Conservation (phyloP, 176 grass and related monocot species). For the Poa pratensis region DNA sequence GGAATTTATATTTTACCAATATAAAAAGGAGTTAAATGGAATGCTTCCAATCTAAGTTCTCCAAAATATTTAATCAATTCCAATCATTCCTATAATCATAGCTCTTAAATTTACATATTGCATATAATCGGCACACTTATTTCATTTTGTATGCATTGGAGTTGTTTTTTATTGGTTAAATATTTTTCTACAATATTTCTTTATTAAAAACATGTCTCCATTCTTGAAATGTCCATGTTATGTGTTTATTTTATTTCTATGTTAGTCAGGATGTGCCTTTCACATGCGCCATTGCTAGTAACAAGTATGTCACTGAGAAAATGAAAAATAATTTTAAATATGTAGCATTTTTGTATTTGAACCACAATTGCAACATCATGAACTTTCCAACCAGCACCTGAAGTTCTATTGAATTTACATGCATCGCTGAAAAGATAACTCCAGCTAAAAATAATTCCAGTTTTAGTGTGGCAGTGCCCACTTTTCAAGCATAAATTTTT, state of each 20-base stretch:
- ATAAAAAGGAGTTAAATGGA: background rate
- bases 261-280: background rate
- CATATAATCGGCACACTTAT: no score
- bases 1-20: no score
- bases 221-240: background rate
- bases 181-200: background rate
- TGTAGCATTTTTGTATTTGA: slow-evolving; percentile 7
- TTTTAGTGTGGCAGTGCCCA: slow-evolving; percentile 6
- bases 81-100: background rate
- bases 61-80: background rate
- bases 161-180: background rate
- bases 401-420: slow-evolving; percentile 5
- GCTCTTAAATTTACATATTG: no score
- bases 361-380: slow-evolving; percentile 22
- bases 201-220: background rate
- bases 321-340: background rate
- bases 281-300: background rate
- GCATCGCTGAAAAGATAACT: slow-evolving; percentile 16
- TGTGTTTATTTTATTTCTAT: background rate
- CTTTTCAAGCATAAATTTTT: slow-evolving; percentile 26
- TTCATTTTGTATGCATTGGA: no score
- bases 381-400: background rate
- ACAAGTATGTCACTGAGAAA: no score
- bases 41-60: background rate
- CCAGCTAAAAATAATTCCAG: background rate